Percentiles rank a stretch among this genome's conserved stretches.
These are phyloP conservation scores for Exsudoporus frostii DNA, from an alignment of 768 basidiomycete genomes.

Conservation along the genomic window DNA sequence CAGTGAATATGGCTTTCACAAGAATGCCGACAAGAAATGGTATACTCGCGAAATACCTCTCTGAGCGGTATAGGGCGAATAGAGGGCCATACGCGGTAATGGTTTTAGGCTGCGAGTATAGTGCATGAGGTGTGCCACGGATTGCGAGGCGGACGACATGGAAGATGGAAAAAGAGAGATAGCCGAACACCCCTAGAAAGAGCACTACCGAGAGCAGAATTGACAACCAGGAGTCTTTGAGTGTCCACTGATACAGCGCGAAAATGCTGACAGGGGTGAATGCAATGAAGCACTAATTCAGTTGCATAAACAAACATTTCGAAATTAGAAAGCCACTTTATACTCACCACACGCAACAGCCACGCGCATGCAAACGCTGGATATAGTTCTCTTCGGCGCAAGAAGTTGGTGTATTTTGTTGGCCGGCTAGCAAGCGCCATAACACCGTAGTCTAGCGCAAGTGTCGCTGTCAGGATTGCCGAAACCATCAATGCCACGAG, in stretches of 20 bases:
- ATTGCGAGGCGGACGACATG: slow-evolving; percentile 47
- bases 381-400: slow-evolving; percentile 35
- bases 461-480: slow-evolving; percentile 51
- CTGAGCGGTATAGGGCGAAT: slow-evolving; percentile 61
- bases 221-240: slow-evolving; percentile 85
- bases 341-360: slow-evolving; percentile 63
- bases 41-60: slow-evolving; percentile 67
- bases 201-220: slow-evolving; percentile 73
- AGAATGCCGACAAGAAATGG: slow-evolving; percentile 55
- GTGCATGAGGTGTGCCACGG: slow-evolving; percentile 37
- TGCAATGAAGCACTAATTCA: slow-evolving; percentile 53
- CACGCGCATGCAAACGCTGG: slow-evolving; percentile 52
- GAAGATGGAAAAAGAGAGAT: slow-evolving; percentile 49
- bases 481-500: slow-evolving; percentile 65
- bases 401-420: slow-evolving; percentile 17
- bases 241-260: slow-evolving; percentile 86
- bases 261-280: slow-evolving; percentile 74
- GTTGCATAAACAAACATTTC: background rate
- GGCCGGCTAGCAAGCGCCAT: slow-evolving; percentile 27
- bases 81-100: slow-evolving; percentile 53
- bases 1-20: slow-evolving; percentile 70
- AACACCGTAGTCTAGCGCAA: slow-evolving; percentile 52
- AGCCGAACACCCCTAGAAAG: slow-evolving; percentile 49
- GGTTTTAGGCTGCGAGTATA: slow-evolving; percentile 35
- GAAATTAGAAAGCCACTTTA: background rate